Evolutionary conservation across 495 filamentous ascomycete species (phyloP), one percentile per base, ranked within the genome.

Genomic region (Pyronema domesticum): DNA sequence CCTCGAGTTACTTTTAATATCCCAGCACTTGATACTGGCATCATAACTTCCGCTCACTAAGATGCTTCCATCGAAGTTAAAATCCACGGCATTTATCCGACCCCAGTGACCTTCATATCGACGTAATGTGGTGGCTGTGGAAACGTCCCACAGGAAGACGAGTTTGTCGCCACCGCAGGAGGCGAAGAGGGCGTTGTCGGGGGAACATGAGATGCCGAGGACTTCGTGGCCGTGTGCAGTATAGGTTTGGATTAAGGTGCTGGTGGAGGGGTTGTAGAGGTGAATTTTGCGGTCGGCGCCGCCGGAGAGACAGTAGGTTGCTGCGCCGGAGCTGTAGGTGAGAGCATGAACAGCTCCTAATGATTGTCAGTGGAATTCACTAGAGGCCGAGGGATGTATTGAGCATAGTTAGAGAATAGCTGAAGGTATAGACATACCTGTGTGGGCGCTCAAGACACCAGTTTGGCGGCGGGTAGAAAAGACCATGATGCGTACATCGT

Each of bases 61-160:
- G 1, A 95, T 73, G 2, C 70, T 69, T 10, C 82, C 86, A 30
- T 69, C 82, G 14, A 75, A 74, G 0, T 76, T 86, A 60, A 94
- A 94, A 34, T 72, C 70, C 3, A 89, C 84, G 11, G 73, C 68
- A 67, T 96, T 93, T 36, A 98, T 72, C 23, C 86, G 70, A 14
- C 76, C 75, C 37, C 70, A 72, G 69, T 93, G 86, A 4, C 81
- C 85, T 46, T 73, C 69, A 72, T 88, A 93, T 34, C 89, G 74
- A 33, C 81, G 74, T 13, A 82, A 63, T 0, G 89, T 94, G 59
- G 70, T 69, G 7, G 81, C 86, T 5, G 82, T 81, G 5, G 79
- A 70, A 0, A 95, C 91, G 69, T 98, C 91, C 91, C 91, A 98
- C 14, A 94, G 75, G 64, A 94, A 94, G 4, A 94, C 85, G 60